Conservation (phyloP, 2,329 filamentous ascomycete species). For the Lecanosticta acicola region DNA sequence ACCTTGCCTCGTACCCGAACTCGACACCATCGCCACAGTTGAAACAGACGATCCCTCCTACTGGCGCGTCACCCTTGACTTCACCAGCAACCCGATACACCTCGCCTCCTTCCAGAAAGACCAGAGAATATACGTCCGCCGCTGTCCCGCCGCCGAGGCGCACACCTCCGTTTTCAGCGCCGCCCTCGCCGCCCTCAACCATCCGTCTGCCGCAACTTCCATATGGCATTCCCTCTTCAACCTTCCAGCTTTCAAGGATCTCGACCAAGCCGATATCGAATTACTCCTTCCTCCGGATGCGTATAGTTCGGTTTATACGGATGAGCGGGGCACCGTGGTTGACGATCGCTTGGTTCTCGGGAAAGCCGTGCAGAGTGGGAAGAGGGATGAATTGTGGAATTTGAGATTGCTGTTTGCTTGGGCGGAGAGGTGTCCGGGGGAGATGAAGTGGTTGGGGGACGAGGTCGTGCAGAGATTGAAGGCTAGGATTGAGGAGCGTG, state of each 20-base stretch:
- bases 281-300: conserved; percentile 36
- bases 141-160: conserved; percentile 52
- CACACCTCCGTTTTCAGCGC: conserved; percentile 58
- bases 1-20: conserved; percentile 58
- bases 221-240: conserved; percentile 71
- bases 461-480: conserved; percentile 53
- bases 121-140: conserved; percentile 69
- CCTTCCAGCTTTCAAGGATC: conserved; percentile 47
- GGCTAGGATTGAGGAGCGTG: conserved; percentile 44
- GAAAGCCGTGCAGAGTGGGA: conserved; percentile 37
- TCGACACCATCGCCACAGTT: conserved; percentile 57
- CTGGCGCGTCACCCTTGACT: conserved; percentile 78
- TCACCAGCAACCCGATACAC: conserved; percentile 58
- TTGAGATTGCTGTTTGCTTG: conserved; percentile 60
- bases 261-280: conserved; percentile 60
- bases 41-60: conserved; percentile 61
- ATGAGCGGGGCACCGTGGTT: conserved; percentile 56
- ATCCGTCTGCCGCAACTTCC: conserved; percentile 32
- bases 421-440: conserved; percentile 46
- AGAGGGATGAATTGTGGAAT: conserved; percentile 56
- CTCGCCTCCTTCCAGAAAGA: conserved; percentile 59
- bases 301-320: conserved; percentile 43
- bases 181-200: conserved; percentile 68
- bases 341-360: conserved; percentile 65
- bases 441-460: conserved; percentile 49